Evolutionary conservation across 768 basidiomycete species (phyloP).

Genomic region (Dentipellis fragilis): DNA sequence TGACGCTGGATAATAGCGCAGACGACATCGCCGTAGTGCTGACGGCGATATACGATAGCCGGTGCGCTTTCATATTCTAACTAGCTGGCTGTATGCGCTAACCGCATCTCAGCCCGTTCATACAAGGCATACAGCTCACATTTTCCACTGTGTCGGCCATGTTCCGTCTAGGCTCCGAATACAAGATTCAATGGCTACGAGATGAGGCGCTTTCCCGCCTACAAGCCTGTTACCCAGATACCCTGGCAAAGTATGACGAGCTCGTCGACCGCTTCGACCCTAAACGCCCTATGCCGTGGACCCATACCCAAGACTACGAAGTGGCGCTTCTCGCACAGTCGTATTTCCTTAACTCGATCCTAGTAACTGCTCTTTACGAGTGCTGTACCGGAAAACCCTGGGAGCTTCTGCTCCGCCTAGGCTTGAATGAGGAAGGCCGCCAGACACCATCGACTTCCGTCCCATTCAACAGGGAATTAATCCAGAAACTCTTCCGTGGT

Average conservation of each 20-base stretch:
- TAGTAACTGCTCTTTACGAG: not conserved
- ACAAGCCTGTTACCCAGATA: not conserved
- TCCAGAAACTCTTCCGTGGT: not conserved
- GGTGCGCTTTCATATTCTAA: not conserved
- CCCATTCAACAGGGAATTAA: not conserved
- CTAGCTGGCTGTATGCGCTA: no score
- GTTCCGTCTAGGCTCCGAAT: not conserved
- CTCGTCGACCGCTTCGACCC: not conserved
- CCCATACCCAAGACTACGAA: not conserved
- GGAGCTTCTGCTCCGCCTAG: not conserved
- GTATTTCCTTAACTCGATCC: not conserved
- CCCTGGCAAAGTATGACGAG: not conserved
- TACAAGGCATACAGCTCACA: not conserved
- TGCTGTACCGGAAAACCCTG: not conserved
- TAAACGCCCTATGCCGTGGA: not conserved
- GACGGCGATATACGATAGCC: not conserved
- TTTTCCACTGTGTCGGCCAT: not conserved
- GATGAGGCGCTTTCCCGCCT: not conserved
- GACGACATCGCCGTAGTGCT: not conserved
- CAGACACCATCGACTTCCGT: not conserved
- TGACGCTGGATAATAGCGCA: not conserved
- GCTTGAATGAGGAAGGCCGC: not conserved
- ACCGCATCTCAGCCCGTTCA: not conserved
- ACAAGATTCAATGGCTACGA: not conserved
- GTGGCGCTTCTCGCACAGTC: not conserved